Evolutionary conservation across 2,329 filamentous ascomycete species (phyloP).

Genomic region (Penicillium sp.): DNA sequence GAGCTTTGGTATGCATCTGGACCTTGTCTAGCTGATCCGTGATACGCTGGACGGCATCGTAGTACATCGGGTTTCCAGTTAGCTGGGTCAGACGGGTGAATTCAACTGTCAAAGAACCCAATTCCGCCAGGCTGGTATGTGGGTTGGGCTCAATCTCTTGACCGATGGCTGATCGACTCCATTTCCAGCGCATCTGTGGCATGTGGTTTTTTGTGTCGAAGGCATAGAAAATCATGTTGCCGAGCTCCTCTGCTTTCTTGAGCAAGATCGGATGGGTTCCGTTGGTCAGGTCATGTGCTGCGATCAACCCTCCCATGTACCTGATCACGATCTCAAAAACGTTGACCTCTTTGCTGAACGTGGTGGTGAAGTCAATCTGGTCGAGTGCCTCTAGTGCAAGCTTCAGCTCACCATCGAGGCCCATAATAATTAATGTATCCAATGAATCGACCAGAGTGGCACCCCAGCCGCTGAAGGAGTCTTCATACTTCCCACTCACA

Average conservation of each 20-base stretch:
- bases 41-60: conserved; percentile 83
- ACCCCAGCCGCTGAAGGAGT: conserved; percentile 90
- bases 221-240: conserved; percentile 75
- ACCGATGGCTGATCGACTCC: conserved; percentile 31
- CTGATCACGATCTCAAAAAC: conserved; percentile 91
- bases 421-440: conserved; percentile 86
- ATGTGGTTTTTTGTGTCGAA: conserved; percentile 95
- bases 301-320: conserved; percentile 82
- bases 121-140: conserved; percentile 68
- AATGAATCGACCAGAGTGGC: conserved; percentile 81
- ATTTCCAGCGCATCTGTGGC: conserved; percentile 52
- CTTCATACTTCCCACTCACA: conserved; percentile 65
- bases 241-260: conserved; percentile 77
- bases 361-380: conserved; percentile 80
- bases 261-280: conserved; percentile 69
- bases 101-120: conserved; percentile 82
- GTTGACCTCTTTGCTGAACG: conserved; percentile 67
- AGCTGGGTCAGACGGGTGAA: conserved; percentile 87
- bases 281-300: conserved; percentile 83
- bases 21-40: conserved; percentile 74
- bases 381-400: conserved; percentile 70
- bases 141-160: conserved; percentile 50
- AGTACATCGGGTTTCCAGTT: conserved; percentile 78
- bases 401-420: conserved; percentile 73
- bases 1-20: conserved; percentile 69